Evolutionary conservation across 495 filamentous ascomycete species (phyloP).

Genomic region (Tuber aestivum): DNA sequence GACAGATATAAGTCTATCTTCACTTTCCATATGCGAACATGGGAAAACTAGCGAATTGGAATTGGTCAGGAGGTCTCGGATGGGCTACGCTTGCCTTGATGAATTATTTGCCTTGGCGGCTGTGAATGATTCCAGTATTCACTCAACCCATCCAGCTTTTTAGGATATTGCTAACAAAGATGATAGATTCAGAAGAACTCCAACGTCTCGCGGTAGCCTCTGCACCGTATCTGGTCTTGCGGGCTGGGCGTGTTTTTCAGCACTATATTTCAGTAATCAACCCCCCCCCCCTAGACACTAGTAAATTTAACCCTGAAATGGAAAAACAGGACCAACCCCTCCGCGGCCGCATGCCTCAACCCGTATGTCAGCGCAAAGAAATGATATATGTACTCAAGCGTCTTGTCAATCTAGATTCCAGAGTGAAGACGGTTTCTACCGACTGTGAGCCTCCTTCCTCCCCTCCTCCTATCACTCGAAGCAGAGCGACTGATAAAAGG

Average conservation of each 20-base stretch:
- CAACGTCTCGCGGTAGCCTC: slow-evolving; percentile 64
- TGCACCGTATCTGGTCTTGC: slow-evolving; percentile 76
- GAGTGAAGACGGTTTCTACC: slow-evolving; percentile 58
- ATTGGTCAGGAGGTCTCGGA: slow-evolving; percentile 51
- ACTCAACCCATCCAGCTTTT: neutral
- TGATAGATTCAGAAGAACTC: slow-evolving; percentile 29
- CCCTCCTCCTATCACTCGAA: neutral
- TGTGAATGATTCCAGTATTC: slow-evolving; percentile 43
- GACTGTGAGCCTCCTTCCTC: slow-evolving; percentile 21
- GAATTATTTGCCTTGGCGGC: slow-evolving; percentile 70
- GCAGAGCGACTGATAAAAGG: slow-evolving; percentile 3
- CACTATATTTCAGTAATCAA: slow-evolving; percentile 61
- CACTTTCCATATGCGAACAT: slow-evolving; percentile 15
- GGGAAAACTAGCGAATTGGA: slow-evolving; percentile 37
- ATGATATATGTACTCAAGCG: slow-evolving; percentile 62
- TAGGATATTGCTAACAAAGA: slow-evolving; percentile 4
- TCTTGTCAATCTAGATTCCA: slow-evolving; percentile 60
- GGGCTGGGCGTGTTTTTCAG: slow-evolving; percentile 69
- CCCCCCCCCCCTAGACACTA: neutral
- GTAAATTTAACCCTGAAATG: neutral
- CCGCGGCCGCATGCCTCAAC: slow-evolving; percentile 86
- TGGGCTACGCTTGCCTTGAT: slow-evolving; percentile 74
- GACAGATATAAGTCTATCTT: slow-evolving; percentile 18
- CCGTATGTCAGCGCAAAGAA: slow-evolving; percentile 70
- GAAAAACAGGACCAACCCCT: slow-evolving; percentile 68